Percentiles rank a stretch among this genome's conserved stretches.
Evolutionary conservation across 768 basidiomycete genomes (phyloP).

Genomic region (Lactarius pseudohatsudake): DNA sequence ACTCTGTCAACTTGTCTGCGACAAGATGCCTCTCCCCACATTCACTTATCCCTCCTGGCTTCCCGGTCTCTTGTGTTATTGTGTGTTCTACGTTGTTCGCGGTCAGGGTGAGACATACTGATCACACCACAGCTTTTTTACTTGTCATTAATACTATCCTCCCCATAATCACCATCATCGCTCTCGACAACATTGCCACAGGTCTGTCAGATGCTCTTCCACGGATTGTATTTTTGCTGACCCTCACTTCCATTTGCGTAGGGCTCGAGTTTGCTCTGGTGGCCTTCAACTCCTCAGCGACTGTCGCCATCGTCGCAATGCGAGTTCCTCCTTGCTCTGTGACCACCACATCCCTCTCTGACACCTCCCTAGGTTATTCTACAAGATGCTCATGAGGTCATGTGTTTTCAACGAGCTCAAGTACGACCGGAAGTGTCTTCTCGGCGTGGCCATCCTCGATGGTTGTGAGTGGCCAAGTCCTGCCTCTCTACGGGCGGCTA

Average conservation of each 20-base stretch:
- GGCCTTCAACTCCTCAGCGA: constrained; percentile 3
- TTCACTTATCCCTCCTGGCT: constrained; percentile 6
- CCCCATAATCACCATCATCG: constrained; percentile 1
- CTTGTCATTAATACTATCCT: constrained; percentile 17
- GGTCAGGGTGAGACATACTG: not conserved
- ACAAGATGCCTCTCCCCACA: constrained; percentile 18
- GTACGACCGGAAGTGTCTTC: constrained; percentile 4
- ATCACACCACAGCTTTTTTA: not conserved
- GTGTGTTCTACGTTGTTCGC: constrained; percentile 3
- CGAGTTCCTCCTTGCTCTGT: not conserved
- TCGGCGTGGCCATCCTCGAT: constrained; percentile 13
- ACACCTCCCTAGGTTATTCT: constrained; percentile 9
- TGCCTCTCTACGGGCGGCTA: not conserved
- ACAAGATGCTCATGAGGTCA: constrained; percentile 7
- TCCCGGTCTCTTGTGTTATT: constrained; percentile 9
- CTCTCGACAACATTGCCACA: constrained; percentile 4
- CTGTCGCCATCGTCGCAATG: constrained; percentile 7
- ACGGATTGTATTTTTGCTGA: not conserved
- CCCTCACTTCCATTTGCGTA: not conserved
- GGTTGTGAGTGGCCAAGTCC: not conserved
- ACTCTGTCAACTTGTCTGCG: constrained; percentile 18
- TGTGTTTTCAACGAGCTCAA: constrained; percentile 17
- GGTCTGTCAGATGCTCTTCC: not conserved
- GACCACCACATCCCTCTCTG: not conserved
- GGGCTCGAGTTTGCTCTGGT: constrained; percentile 13